Evolutionary conservation across 768 basidiomycete species (phyloP), one percentile per base, ranked within the genome.

Genomic region (Collybiopsis luxurians): DNA sequence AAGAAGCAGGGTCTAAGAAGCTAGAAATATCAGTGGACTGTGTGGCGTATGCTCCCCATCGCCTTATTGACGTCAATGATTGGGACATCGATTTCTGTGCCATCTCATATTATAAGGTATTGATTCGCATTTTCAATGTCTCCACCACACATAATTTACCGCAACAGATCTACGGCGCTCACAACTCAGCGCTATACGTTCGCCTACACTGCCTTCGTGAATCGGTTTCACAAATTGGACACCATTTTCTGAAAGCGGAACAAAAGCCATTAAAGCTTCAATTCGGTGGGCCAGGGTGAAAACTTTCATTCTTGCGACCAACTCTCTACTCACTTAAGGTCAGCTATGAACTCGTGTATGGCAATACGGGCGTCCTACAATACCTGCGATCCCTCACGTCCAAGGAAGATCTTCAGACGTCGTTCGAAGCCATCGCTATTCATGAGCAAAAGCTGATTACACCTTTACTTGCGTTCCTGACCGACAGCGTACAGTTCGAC

Each of bases 41-140:
- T 59, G 90, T 92, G 2, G 89, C 89, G 2, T 90, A 87, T 61
- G 87, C 87, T 3, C 89, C 89, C 0, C 89, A 92, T 64, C 75
- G 87, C 13, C 69, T 72, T 55, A 82, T 92, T 28, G 84, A 92
- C 61, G 89, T 90, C 15, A 80, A 77, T 57, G 83, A 79, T 47
- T 92, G 89, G 90, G 89, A 90, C 53, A 76, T 90, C 34, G 88
- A 93, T 60, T 90, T 83, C 64, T 80, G 78, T 47, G 81, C 83
- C 50, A 85, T 90, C 66, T 83, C 88, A 0, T 79, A 85, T 62
- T 92, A 91, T 75, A 92, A 91, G 81, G 90, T 86, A 46, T 88
- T 86, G 46, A 13, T 67, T 43, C 52, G 31, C 34, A 5, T n/a
- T 31, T 12, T 21, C 17, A 17, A 10, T n/a, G 4, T 28, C 27